Evolutionary conservation across 176 grass and related monocot species (phyloP), one percentile per base, ranked within the genome.

Genomic region (Tillandsia fasciculata): DNA sequence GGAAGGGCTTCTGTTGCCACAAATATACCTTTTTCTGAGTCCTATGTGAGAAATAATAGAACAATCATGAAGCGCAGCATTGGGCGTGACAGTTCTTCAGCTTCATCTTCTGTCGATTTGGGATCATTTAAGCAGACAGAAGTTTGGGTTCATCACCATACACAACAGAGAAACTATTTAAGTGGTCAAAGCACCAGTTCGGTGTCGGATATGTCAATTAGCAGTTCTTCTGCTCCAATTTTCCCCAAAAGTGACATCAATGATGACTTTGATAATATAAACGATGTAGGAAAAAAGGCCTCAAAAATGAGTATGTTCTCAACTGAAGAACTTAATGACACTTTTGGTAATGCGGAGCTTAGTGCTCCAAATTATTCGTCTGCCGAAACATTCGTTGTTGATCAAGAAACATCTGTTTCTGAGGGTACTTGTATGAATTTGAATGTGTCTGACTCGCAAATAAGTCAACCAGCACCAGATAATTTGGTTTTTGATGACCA

Each of bases 41-140:
- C 78, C 78, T 92, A 83, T 63, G 74, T 71, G 49, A 87, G 94
- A 81, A 86, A 82, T 80, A 76, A 76, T 78, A 72, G 52, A 22
- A 89, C 72, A 82, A 71, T 72, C 66, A 84, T 89, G 82, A 92
- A 85, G 66, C 81, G 71, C 61, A 96, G 88, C 78, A 78, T 80
- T 78, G 88, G 81, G 58, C 47, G 76, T 13, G 78, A 86, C 65
- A 84, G 85, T 70, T 87, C 89, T 83, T 90, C 89, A 70, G 81
- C 76, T 70, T 79, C 79, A 75, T 87, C 88, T 63, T 97, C 94
- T 53, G 79, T 87, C 53, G 94, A 97, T 90, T 77, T 97, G 67
- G 84, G 87, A 11, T 87, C 89, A 72, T 87, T 80, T 69, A 87
- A 77, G 71, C 89, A 83, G 66, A 80, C 81, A 29, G 75, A 77